A percentile compares a stretch with the other conserved stretches of the same genome.
Evolutionary conservation across 2,329 filamentous ascomycete genomes (phyloP).

Genomic region (Sporothrix protearum): DNA sequence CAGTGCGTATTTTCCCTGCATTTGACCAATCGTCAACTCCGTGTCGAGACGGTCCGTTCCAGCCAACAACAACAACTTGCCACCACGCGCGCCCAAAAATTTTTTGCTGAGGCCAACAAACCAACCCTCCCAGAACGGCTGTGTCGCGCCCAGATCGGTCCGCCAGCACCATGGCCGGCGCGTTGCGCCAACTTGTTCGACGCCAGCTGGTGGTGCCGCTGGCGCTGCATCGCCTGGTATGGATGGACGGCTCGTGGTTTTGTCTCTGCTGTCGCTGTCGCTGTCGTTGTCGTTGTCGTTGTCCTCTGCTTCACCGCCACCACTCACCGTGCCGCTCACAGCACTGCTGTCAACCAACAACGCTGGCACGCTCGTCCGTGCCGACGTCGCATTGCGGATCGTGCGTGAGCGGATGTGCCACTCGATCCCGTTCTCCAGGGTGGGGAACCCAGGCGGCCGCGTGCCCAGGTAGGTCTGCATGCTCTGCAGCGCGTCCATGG

Average conservation of each 20-base stretch:
- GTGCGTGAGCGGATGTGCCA: slow-evolving; percentile 92
- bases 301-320: neutral
- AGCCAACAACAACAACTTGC: slow-evolving; percentile 79
- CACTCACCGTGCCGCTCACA: slow-evolving; percentile 50
- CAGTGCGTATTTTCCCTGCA: slow-evolving; percentile 97
- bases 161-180: slow-evolving; percentile 71
- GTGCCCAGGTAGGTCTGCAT: slow-evolving; percentile 91
- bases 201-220: neutral
- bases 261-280: too few species aligned
- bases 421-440: slow-evolving; percentile 74
- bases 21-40: slow-evolving; percentile 91
- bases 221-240: neutral
- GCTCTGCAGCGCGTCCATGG: slow-evolving; percentile 87
- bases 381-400: slow-evolving; percentile 77
- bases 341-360: slow-evolving; percentile 58
- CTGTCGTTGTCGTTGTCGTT: slow-evolving; percentile 14
- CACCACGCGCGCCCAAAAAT: slow-evolving; percentile 76
- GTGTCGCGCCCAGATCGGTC: slow-evolving; percentile 77
- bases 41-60: slow-evolving; percentile 88
- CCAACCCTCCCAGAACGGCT: slow-evolving; percentile 93
- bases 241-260: too few species aligned
- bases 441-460: slow-evolving; percentile 73
- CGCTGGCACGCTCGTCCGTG: slow-evolving; percentile 80
- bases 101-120: slow-evolving; percentile 84
- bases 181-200: neutral